Evolutionary conservation across 139 green algal genomes (phyloP).

Genomic region (Chlorella sorokiniana): DNA sequence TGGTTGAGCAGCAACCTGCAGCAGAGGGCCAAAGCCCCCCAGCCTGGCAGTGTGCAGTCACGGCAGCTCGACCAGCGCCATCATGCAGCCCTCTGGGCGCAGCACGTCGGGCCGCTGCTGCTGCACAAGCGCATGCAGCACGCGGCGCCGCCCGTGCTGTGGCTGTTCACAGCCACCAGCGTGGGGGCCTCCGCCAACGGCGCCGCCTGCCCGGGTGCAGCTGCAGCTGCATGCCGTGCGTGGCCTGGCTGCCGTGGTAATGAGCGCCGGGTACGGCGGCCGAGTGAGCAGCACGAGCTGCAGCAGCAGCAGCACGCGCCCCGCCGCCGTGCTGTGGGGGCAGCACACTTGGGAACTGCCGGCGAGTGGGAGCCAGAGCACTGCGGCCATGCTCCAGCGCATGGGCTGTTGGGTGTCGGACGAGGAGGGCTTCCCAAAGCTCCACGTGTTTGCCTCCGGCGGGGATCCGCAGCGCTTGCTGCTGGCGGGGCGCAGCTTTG

Average conservation of each 20-base stretch:
- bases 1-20: too few relatives aligned
- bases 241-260: conserved; percentile 36
- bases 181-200: not conserved
- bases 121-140: conserved; percentile 25
- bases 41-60: not conserved
- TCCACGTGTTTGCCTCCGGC: conserved; percentile 4
- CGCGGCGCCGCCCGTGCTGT: conserved; percentile 14
- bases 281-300: conserved; percentile 16
- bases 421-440: conserved; percentile 9
- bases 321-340: conserved; percentile 34
- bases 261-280: conserved; percentile 26
- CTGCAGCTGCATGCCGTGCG: conserved; percentile 39
- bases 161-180: conserved; percentile 11
- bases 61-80: not conserved
- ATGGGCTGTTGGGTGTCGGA: conserved; percentile 27
- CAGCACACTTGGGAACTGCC: conserved; percentile 31
- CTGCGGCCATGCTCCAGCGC: not conserved
- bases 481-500: conserved; percentile 13
- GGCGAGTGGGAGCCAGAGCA: not conserved
- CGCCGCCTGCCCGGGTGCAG: not conserved
- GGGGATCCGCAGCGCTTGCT: not conserved
- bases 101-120: conserved; percentile 1
- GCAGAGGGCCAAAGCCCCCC: not conserved
- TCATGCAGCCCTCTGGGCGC: conserved; percentile 15
- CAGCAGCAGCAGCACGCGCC: conserved; percentile 15